Conservation (phyloP, 805 yeast species). For the Ogataea allantospora region DNA sequence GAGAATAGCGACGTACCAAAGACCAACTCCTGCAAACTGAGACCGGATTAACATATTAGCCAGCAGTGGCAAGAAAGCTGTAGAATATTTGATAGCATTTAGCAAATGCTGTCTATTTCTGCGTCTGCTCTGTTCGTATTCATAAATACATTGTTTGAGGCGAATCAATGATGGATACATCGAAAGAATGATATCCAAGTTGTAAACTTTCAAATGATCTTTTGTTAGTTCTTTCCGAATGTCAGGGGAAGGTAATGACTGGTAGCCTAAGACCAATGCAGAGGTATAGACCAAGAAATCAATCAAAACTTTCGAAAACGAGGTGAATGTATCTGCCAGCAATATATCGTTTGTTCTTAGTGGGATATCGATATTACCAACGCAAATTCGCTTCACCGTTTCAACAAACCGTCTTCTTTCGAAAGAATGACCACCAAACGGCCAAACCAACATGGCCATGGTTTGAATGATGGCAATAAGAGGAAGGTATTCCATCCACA, state of each 20-base stretch:
- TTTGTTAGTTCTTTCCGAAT: slow-evolving; percentile 29
- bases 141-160: slow-evolving; percentile 76
- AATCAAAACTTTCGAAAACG: slow-evolving; percentile 72
- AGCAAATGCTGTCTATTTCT: slow-evolving; percentile 54
- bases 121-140: slow-evolving; percentile 49
- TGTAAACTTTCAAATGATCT: slow-evolving; percentile 29
- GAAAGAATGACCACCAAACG: slow-evolving; percentile 21
- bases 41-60: slow-evolving; percentile 29
- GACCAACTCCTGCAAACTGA: slow-evolving; percentile 30
- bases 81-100: slow-evolving; percentile 73
- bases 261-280: slow-evolving; percentile 39
- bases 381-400: slow-evolving; percentile 50
- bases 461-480: slow-evolving; percentile 37
- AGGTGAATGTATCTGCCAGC: slow-evolving; percentile 79
- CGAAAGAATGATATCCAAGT: slow-evolving; percentile 32
- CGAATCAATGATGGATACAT: slow-evolving; percentile 70
- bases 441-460: slow-evolving; percentile 37
- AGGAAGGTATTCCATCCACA: slow-evolving; percentile 36
- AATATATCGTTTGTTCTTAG: slow-evolving; percentile 77
- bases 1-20: slow-evolving; percentile 46
- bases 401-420: slow-evolving; percentile 46
- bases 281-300: slow-evolving; percentile 64
- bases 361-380: slow-evolving; percentile 59
- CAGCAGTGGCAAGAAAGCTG: slow-evolving; percentile 56
- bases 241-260: slow-evolving; percentile 32